phyloP scores from a whole-genome alignment of 2,329 filamentous ascomycete genomes.

The Mycosphaerella sp. region DNA sequence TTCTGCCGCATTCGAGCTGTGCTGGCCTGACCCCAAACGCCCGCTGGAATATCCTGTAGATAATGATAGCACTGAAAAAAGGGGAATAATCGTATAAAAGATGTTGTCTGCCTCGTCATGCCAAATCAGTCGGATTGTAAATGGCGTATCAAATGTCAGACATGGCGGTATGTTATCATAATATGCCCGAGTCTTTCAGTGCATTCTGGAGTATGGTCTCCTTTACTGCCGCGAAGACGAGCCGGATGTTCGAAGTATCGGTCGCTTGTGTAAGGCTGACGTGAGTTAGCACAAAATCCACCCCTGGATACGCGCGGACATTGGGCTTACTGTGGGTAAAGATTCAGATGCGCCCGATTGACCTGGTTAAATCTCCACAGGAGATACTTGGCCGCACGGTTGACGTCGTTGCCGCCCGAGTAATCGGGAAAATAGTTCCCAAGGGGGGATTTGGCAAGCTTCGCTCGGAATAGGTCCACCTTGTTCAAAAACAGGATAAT shows the following conservation, averaged over 20 bases:
- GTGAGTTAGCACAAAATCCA: conserved; percentile 11
- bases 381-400: conserved; percentile 94
- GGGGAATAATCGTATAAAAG: conserved; percentile 6
- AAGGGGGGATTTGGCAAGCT: conserved; percentile 80
- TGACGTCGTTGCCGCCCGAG: conserved; percentile 94
- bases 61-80: conserved; percentile 12
- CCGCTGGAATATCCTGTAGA: conserved; percentile 19
- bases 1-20: conserved; percentile 22
- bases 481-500: conserved; percentile 99
- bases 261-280: conserved; percentile 91
- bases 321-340: conserved; percentile 85
- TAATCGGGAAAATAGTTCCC: conserved; percentile 98
- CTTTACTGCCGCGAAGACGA: conserved; percentile 97
- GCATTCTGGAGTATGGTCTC: conserved; percentile 98
- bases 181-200: conserved; percentile 93
- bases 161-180: conserved; percentile 39
- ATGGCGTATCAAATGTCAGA: conserved; percentile 14
- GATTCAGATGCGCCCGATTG: conserved; percentile 88
- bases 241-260: conserved; percentile 94
- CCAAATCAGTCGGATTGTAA: conserved; percentile 10
- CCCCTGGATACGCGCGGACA: not conserved
- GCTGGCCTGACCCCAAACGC: conserved; percentile 19
- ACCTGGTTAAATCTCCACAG: conserved; percentile 99
- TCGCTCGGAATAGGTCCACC: conserved; percentile 95
- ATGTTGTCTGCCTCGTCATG: conserved; percentile 9